A percentile compares a stretch with the other conserved stretches of the same genome.
Evolutionary conservation across 352 stramenopile species (phyloP).

Genomic region (Phytophthora sp.): DNA sequence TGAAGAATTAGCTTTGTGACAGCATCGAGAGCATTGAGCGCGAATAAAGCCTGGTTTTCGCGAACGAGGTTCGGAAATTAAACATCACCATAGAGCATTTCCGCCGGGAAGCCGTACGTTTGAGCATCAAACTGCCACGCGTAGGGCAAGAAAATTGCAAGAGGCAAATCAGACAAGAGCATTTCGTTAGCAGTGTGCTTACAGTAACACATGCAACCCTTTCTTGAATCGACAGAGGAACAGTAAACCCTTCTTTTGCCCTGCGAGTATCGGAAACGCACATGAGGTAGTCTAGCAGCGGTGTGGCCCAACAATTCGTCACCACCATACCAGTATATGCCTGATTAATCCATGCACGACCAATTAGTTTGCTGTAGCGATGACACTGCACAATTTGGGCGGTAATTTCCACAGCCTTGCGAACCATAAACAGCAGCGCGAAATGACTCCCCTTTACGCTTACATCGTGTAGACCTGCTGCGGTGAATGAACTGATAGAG

Average conservation of each 20-base stretch:
- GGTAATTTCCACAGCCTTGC: neutral
- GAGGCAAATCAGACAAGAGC: conserved; percentile 13
- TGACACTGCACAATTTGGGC: neutral
- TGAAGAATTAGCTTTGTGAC: conserved; percentile 43
- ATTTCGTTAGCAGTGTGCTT: conserved; percentile 4
- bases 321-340: neutral
- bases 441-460: neutral
- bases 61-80: conserved; percentile 50
- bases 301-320: neutral
- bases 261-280: neutral
- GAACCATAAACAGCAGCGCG: neutral
- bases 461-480: neutral
- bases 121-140: conserved; percentile 29
- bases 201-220: conserved; percentile 29
- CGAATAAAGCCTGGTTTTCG: conserved; percentile 52
- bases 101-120: conserved; percentile 35
- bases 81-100: conserved; percentile 51
- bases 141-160: conserved; percentile 28
- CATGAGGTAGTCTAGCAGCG: neutral
- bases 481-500: conserved; percentile 3
- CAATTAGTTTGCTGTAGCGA: neutral
- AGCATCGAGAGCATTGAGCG: conserved; percentile 28
- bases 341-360: neutral
- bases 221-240: conserved; percentile 11
- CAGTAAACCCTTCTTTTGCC: neutral